Evolutionary conservation across 306 rosid species (phyloP).

Genomic region (Herpetospermum pedunculosum): DNA sequence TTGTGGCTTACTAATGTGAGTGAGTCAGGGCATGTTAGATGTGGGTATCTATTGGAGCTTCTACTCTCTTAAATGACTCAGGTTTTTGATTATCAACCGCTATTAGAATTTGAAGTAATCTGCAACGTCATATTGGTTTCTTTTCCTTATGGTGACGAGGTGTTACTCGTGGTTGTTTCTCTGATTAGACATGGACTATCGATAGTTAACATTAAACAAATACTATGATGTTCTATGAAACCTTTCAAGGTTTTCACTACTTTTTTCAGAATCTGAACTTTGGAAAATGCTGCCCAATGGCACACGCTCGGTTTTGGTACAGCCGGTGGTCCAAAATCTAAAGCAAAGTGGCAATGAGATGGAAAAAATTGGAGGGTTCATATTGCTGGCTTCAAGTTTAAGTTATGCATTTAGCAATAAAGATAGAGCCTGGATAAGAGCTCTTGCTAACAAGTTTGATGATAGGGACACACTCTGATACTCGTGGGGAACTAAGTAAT

Average conservation of each 20-base stretch:
- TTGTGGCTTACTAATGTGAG: neutral
- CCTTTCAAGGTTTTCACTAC: neutral
- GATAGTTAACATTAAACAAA: neutral
- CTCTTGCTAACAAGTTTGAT: conserved; percentile 53
- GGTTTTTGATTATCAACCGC: neutral
- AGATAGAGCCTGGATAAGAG: conserved; percentile 76
- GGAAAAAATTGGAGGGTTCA: conserved; percentile 39
- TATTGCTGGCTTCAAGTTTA: conserved; percentile 51
- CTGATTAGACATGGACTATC: neutral
- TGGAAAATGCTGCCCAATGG: conserved; percentile 62
- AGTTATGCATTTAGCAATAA: conserved; percentile 66
- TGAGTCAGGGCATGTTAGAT: neutral
- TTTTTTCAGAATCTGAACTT: conserved; percentile 57
- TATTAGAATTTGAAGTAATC: neutral
- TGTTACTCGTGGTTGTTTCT: neutral
- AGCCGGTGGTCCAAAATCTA: conserved; percentile 40
- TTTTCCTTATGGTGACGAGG: neutral
- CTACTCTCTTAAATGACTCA: neutral
- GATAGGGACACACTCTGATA: conserved; percentile 15
- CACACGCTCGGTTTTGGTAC: conserved; percentile 55
- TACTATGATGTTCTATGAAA: neutral
- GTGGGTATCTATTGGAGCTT: neutral
- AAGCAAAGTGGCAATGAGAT: conserved; percentile 16
- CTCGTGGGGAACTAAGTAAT: neutral
- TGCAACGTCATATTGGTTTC: neutral